A percentile compares a stretch with the other conserved stretches of the same genome.
Evolutionary conservation across 768 basidiomycete genomes (phyloP).

Genomic region (Neoboletus subvelutipes): DNA sequence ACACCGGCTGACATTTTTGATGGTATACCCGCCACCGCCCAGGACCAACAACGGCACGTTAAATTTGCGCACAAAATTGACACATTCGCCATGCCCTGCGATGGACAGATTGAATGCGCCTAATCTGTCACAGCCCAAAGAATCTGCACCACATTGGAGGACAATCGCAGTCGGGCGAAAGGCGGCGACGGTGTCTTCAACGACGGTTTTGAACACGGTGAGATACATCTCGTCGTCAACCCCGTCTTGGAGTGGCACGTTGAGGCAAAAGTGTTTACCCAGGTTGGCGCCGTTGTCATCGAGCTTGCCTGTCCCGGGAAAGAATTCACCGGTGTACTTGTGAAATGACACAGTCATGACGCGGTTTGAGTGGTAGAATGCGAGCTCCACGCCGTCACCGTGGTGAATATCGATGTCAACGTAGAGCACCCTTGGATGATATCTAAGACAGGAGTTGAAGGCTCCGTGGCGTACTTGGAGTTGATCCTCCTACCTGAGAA

Average conservation of each 20-base stretch:
- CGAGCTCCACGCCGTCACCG: constrained; percentile 96
- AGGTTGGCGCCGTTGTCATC: constrained; percentile 84
- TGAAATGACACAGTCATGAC: constrained; percentile 99
- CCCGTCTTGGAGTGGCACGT: constrained; percentile 93
- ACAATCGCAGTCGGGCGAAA: constrained; percentile 92
- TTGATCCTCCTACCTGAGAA: constrained; percentile 61
- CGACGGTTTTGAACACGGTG: constrained; percentile 91
- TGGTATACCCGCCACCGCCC: constrained; percentile 95
- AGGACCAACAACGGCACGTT: constrained; percentile 87
- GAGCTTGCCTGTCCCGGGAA: constrained; percentile 94
- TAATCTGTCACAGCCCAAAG: constrained; percentile 89
- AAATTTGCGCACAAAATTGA: constrained; percentile 93
- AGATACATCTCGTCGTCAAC: constrained; percentile 98
- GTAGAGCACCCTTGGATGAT: constrained; percentile 92
- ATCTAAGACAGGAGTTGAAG: constrained; percentile 44
- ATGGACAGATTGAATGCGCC: constrained; percentile 98
- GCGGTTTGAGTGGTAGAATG: constrained; percentile 97
- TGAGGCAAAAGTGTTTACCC: constrained; percentile 93
- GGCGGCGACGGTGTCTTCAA: constrained; percentile 88
- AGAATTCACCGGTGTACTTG: constrained; percentile 98
- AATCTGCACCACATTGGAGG: constrained; percentile 96
- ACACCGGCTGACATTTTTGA: constrained; percentile 96
- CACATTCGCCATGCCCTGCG: constrained; percentile 96
- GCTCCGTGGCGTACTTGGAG: neutral
- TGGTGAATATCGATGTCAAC: constrained; percentile 99